Percentiles rank a stretch among this genome's conserved stretches.
These are phyloP conservation scores for Trametes punicea DNA, from an alignment of 768 basidiomycete genomes.

Conservation along the genomic window DNA sequence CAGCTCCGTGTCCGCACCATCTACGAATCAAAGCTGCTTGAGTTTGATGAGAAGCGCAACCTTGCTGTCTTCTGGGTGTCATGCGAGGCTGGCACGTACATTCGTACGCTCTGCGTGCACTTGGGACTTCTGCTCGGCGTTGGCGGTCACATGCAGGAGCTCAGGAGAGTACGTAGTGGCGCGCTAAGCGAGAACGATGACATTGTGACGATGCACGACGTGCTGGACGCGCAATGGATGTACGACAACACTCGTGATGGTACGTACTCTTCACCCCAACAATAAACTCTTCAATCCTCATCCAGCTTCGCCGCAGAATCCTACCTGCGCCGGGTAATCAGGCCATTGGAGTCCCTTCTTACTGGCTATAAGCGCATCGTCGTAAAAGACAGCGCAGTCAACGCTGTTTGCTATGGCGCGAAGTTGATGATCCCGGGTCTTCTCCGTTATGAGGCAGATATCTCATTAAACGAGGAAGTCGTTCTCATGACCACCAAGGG, in stretches of 20 bases:
- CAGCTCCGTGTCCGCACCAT: slow-evolving; percentile 97
- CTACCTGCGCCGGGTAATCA: slow-evolving; percentile 92
- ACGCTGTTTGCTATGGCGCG: slow-evolving; percentile 98
- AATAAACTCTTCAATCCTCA: slow-evolving; percentile 1
- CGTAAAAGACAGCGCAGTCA: slow-evolving; percentile 98
- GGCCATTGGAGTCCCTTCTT: slow-evolving; percentile 90
- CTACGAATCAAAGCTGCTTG: slow-evolving; percentile 91
- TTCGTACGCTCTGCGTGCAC: slow-evolving; percentile 96
- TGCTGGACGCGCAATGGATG: slow-evolving; percentile 97
- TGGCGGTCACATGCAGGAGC: slow-evolving; percentile 99
- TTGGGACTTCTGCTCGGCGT: slow-evolving; percentile 92
- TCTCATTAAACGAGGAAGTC: slow-evolving; percentile 91
- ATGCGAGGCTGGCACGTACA: slow-evolving; percentile 97
- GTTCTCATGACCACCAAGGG: slow-evolving; percentile 99
- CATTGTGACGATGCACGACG: slow-evolving; percentile 99
- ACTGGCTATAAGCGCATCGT: slow-evolving; percentile 98
- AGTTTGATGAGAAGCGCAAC: slow-evolving; percentile 97
- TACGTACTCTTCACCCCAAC: slow-evolving; percentile 33
- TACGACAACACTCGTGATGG: slow-evolving; percentile 98
- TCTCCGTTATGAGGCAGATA: slow-evolving; percentile 93
- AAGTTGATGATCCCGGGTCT: slow-evolving; percentile 99
- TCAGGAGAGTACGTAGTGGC: slow-evolving; percentile 90
- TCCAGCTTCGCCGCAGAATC: slow-evolving; percentile 57
- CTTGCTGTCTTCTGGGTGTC: slow-evolving; percentile 98
- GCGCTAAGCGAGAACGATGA: slow-evolving; percentile 98